A percentile compares a stretch with the other conserved stretches of the same genome.
Evolutionary conservation across 2,329 filamentous ascomycete genomes (phyloP).

Genomic region (Clathrospora elynae): DNA sequence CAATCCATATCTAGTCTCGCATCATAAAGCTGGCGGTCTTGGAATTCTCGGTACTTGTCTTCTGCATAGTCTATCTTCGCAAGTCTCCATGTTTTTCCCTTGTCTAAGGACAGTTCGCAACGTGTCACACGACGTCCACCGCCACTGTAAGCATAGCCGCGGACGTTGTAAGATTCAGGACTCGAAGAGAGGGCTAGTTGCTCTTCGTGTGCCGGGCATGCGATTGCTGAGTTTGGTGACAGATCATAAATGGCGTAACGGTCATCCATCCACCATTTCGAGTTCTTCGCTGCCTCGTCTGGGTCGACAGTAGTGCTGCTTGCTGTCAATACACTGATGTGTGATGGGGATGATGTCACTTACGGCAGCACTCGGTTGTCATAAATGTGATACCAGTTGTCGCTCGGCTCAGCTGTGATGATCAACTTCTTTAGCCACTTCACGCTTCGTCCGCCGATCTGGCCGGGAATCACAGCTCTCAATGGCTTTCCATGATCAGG

Average conservation of each 20-base stretch:
- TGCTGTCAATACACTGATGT: constrained; percentile 5
- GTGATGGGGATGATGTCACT: constrained; percentile 24
- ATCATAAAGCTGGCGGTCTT: constrained; percentile 71
- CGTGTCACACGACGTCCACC: constrained; percentile 83
- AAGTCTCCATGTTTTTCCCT: constrained; percentile 78
- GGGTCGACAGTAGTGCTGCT: constrained; percentile 75
- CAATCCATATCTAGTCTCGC: constrained; percentile 79
- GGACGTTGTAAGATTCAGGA: constrained; percentile 64
- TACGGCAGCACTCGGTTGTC: constrained; percentile 85
- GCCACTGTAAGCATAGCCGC: constrained; percentile 86
- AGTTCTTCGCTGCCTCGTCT: constrained; percentile 74
- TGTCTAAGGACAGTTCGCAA: constrained; percentile 82
- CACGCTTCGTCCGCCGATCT: constrained; percentile 89
- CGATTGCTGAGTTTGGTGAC: constrained; percentile 82
- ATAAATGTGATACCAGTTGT: constrained; percentile 95
- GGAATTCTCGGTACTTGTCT: constrained; percentile 74
- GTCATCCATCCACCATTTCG: constrained; percentile 84
- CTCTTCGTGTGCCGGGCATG: constrained; percentile 80
- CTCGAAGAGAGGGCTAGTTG: constrained; percentile 58
- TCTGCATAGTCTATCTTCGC: constrained; percentile 82
- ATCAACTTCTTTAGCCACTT: constrained; percentile 89
- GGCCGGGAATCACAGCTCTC: constrained; percentile 81
- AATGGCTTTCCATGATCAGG: constrained; percentile 88
- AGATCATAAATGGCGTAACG: constrained; percentile 92
- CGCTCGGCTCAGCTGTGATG: constrained; percentile 76